Evolutionary conservation across 306 rosid species (phyloP).

Genomic region (Trifolium dubium): DNA sequence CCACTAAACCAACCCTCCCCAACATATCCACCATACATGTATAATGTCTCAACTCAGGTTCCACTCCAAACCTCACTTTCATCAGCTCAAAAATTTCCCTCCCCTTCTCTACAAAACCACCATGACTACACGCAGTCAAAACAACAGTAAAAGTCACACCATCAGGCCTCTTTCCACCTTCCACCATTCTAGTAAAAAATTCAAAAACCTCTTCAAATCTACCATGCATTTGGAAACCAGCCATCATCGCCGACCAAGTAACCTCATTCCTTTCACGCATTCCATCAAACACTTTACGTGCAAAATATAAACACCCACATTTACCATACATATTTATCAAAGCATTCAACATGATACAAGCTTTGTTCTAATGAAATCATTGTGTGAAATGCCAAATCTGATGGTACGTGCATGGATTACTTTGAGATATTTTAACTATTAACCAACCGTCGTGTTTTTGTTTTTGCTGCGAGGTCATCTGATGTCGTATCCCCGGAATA

Average conservation of each 20-base stretch:
- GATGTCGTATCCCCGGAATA: too few species aligned
- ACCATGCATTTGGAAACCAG: conserved; percentile 68
- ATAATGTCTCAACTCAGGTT: conserved; percentile 60
- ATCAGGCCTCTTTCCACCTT: conserved; percentile 62
- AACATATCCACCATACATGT: conserved; percentile 86
- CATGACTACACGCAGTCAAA: conserved; percentile 73
- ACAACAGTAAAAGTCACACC: conserved; percentile 53
- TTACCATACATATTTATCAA: conserved; percentile 62
- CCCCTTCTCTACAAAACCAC: conserved; percentile 64
- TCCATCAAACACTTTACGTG: conserved; percentile 65
- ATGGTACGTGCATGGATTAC: conserved; percentile 59
- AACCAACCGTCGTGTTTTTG: too few species aligned
- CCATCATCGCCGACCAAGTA: conserved; percentile 66
- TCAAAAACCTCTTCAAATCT: conserved; percentile 56
- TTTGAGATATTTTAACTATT: too few species aligned
- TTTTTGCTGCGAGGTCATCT: too few species aligned
- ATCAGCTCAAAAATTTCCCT: conserved; percentile 62
- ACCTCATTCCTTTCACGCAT: conserved; percentile 54
- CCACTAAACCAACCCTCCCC: conserved; percentile 69
- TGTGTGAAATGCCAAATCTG: conserved; percentile 47
- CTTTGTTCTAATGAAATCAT: conserved; percentile 63
- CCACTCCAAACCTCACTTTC: conserved; percentile 53
- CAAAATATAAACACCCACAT: conserved; percentile 57
- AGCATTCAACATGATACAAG: conserved; percentile 65
- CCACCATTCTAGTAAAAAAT: conserved; percentile 63